phyloP scores from a whole-genome alignment of 2,329 filamentous ascomycete genomes.

The Thermochaetoides dissita region DNA sequence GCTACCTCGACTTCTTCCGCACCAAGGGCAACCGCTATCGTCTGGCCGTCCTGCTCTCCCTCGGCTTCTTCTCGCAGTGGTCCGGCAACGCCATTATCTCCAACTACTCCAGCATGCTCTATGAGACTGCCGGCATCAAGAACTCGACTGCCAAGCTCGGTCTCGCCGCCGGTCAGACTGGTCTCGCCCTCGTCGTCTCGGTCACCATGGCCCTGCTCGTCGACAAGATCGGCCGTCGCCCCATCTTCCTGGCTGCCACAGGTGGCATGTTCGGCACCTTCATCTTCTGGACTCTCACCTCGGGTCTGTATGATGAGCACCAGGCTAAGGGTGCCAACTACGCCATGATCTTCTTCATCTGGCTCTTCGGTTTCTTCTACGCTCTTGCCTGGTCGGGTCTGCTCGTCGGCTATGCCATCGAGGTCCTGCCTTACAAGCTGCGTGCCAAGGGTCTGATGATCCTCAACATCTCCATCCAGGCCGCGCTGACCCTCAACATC shows the following conservation, averaged over 20 bases:
- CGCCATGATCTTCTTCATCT: slow-evolving; percentile 30
- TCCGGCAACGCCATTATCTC: slow-evolving; percentile 46
- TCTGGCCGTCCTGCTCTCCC: slow-evolving; percentile 35
- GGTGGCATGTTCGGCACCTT: slow-evolving; percentile 34
- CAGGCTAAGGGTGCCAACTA: slow-evolving; percentile 22
- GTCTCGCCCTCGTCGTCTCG: slow-evolving; percentile 38
- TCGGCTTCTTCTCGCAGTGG: slow-evolving; percentile 47
- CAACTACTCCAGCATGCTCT: slow-evolving; percentile 42
- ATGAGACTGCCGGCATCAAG: slow-evolving; percentile 37
- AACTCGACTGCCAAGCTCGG: slow-evolving; percentile 30
- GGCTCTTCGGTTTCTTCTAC: slow-evolving; percentile 31
- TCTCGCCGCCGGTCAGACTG: slow-evolving; percentile 34
- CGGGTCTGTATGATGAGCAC: slow-evolving; percentile 31
- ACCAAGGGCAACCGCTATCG: slow-evolving; percentile 45
- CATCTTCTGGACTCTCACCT: slow-evolving; percentile 34
- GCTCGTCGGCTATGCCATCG: slow-evolving; percentile 38
- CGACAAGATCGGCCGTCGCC: slow-evolving; percentile 40
- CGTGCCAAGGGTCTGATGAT: slow-evolving; percentile 40
- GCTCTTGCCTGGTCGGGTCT: slow-evolving; percentile 43
- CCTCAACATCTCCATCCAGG: slow-evolving; percentile 42
- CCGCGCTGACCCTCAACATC: slow-evolving; percentile 38
- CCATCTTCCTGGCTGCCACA: slow-evolving; percentile 36
- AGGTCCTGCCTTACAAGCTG: slow-evolving; percentile 37
- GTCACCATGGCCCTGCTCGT: slow-evolving; percentile 37
- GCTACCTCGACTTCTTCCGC: slow-evolving; percentile 38